Evolutionary conservation across 2,329 filamentous ascomycete species (phyloP).

Genomic region (Exophiala dermatitidis): DNA sequence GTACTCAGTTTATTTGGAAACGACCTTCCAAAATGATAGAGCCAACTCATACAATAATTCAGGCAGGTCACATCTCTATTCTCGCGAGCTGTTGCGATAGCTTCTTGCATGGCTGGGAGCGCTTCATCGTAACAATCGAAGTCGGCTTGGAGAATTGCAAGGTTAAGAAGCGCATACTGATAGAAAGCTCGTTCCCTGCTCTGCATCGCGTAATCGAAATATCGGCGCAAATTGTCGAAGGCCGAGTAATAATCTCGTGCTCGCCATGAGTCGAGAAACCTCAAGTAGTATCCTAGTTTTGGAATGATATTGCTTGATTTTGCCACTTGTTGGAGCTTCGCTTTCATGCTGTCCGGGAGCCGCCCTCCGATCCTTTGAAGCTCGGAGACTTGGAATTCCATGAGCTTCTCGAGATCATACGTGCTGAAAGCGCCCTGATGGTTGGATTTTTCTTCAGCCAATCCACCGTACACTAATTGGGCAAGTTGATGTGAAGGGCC

Average conservation of each 20-base stretch:
- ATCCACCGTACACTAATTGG: slow-evolving; percentile 45
- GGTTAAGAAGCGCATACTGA: slow-evolving; percentile 87
- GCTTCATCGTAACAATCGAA: slow-evolving; percentile 89
- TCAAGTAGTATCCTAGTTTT: slow-evolving; percentile 32
- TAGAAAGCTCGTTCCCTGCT: slow-evolving; percentile 77
- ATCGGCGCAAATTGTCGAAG: slow-evolving; percentile 85
- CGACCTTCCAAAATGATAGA: slow-evolving; percentile 86
- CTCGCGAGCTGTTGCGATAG: slow-evolving; percentile 87
- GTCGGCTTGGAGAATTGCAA: slow-evolving; percentile 88
- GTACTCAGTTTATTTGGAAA: slow-evolving; percentile 68
- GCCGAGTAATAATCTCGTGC: slow-evolving; percentile 83
- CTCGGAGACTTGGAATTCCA: slow-evolving; percentile 83
- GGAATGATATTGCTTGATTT: slow-evolving; percentile 27
- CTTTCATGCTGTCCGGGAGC: slow-evolving; percentile 65
- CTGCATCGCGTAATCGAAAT: slow-evolving; percentile 95
- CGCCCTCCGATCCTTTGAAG: slow-evolving; percentile 78
- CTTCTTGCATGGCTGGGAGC: slow-evolving; percentile 88
- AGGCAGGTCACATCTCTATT: slow-evolving; percentile 87
- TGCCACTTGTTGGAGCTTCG: slow-evolving; percentile 63
- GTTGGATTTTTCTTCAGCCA: slow-evolving; percentile 32
- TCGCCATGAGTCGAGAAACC: slow-evolving; percentile 86
- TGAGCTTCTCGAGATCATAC: slow-evolving; percentile 69
- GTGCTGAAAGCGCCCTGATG: slow-evolving; percentile 48
- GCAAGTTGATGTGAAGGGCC: slow-evolving; percentile 44
- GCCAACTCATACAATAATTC: slow-evolving; percentile 92